phyloP scores from a whole-genome alignment of 257 asterid genomes.

The Solanum habrochaites region DNA sequence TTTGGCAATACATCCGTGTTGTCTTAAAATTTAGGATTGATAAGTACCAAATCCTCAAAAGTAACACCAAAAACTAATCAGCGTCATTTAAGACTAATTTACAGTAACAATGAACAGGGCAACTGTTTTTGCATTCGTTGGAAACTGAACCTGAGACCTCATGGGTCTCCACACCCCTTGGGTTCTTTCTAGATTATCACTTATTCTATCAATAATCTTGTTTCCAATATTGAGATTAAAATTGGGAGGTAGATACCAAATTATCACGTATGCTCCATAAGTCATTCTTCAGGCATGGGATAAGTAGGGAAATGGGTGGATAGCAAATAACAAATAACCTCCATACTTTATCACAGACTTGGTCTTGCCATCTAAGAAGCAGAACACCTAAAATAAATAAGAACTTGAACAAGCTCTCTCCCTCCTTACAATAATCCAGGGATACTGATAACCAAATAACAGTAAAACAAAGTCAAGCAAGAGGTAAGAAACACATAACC shows the following conservation, averaged over 20 bases:
- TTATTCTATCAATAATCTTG: not conserved
- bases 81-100: not conserved
- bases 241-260: not conserved
- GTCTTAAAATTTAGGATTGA: not conserved
- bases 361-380: not conserved
- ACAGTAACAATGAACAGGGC: not conserved
- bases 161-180: not conserved
- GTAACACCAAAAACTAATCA: not conserved
- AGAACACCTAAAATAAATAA: not conserved
- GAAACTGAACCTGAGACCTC: not conserved
- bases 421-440: not conserved
- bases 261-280: not conserved
- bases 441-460: not conserved
- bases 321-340: not conserved
- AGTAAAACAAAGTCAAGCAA: not conserved
- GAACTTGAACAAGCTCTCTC: not conserved
- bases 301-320: not conserved
- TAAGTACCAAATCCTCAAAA: not conserved
- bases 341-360: not conserved
- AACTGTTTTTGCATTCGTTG: not conserved
- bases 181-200: not conserved
- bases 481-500: not conserved
- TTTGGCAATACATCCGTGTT: not conserved
- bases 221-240: not conserved
- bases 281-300: not conserved